Evolutionary conservation across 2,329 filamentous ascomycete species (phyloP).

Genomic region (Talaromyces sp.): DNA sequence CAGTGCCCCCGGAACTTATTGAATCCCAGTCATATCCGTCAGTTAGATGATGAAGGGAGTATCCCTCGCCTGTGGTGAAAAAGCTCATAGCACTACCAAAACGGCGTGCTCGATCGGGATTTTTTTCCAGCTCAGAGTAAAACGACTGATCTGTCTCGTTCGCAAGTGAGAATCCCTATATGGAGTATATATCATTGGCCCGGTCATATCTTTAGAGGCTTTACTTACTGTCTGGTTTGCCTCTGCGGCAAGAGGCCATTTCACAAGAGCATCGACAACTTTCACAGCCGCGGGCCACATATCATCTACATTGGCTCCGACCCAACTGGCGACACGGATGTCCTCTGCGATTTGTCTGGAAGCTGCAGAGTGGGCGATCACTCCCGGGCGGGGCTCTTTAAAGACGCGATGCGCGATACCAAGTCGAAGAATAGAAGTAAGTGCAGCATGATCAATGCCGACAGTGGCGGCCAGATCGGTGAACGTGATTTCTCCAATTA

Average conservation of each 20-base stretch:
- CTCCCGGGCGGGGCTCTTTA: background rate
- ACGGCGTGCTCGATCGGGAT: constrained; percentile 8
- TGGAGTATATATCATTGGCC: background rate
- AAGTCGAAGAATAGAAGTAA: constrained; percentile 10
- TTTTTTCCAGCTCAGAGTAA: constrained; percentile 6
- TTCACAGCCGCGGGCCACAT: constrained; percentile 5
- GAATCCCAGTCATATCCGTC: constrained; percentile 13
- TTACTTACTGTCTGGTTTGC: constrained; percentile 10
- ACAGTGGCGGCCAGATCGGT: constrained; percentile 2
- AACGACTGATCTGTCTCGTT: constrained; percentile 12
- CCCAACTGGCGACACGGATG: background rate
- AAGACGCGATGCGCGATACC: constrained; percentile 14
- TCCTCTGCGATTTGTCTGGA: constrained; percentile 12
- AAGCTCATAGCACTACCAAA: constrained; percentile 13
- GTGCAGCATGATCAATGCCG: background rate
- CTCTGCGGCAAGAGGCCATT: constrained; percentile 12
- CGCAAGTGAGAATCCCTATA: constrained; percentile 8
- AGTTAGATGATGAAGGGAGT: constrained; percentile 1
- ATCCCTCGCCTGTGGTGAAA: constrained; percentile 10
- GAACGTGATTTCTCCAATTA: constrained; percentile 9
- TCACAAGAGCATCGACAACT: constrained; percentile 13
- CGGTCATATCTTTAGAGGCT: background rate
- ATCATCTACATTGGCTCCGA: constrained; percentile 4
- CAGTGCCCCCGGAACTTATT: background rate
- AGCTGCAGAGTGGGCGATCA: constrained; percentile 10